Conservation (phyloP, 208 protist genomes). For the Naegleria fowleri region DNA sequence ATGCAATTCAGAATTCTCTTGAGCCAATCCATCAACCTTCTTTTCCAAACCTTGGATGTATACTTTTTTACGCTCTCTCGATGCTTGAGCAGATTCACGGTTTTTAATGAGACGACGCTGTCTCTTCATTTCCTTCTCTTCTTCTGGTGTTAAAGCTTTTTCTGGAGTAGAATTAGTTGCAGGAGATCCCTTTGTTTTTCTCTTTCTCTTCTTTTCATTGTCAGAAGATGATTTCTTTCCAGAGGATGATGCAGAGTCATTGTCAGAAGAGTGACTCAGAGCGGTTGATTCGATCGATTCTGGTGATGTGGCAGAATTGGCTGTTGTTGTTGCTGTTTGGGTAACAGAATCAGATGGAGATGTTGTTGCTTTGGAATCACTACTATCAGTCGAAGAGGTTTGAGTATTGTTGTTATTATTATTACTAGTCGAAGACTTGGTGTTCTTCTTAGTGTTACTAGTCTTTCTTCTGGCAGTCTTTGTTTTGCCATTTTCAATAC, state of each 20-base stretch:
- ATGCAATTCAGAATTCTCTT: background rate
- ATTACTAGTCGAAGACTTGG: background rate
- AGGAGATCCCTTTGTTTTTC: background rate
- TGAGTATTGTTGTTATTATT: background rate
- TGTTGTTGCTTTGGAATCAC: background rate
- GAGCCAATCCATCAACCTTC: background rate
- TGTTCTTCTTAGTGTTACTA: background rate
- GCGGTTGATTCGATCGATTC: background rate
- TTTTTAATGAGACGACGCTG: conserved; percentile 51
- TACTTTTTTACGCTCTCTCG: conserved; percentile 53
- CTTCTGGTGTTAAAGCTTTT: conserved; percentile 26
- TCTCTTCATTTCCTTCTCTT: conserved; percentile 44
- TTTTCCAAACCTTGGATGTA: conserved; percentile 51
- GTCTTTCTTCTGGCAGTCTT: background rate
- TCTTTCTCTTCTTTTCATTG: background rate
- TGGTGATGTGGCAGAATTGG: background rate
- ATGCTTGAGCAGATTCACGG: conserved; percentile 53
- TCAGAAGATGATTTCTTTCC: background rate
- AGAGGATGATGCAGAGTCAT: background rate
- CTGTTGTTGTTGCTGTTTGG: background rate
- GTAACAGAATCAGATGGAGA: background rate
- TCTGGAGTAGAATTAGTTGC: background rate
- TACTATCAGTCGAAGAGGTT: background rate
- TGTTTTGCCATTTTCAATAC: background rate
- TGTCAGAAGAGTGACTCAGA: background rate